These are phyloP conservation scores for Ilex paraguariensis DNA, from an alignment of 305 asterid genomes.

Conservation along the genomic window DNA sequence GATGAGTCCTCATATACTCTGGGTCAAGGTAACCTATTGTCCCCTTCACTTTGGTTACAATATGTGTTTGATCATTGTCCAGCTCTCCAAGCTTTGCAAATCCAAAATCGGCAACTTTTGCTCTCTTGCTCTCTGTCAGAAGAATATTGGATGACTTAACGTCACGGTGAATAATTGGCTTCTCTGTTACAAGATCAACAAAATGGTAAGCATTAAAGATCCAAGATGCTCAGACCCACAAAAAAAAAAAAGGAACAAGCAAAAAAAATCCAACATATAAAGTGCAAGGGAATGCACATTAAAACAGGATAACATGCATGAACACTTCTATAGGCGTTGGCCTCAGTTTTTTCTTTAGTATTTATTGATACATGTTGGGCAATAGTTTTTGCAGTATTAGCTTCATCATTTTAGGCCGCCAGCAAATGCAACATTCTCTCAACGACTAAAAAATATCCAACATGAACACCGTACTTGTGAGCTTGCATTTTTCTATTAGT, in stretches of 20 bases:
- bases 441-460: too few species aligned
- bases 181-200: constrained; percentile 43
- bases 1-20: constrained; percentile 86
- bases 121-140: constrained; percentile 81
- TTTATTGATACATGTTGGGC: too few species aligned
- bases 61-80: constrained; percentile 71
- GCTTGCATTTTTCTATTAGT: too few species aligned
- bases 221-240: background rate
- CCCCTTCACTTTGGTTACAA: constrained; percentile 89
- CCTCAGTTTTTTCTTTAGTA: too few species aligned
- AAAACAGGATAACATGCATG: background rate
- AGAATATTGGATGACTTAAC: constrained; percentile 95
- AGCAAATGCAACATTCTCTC: too few species aligned
- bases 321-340: background rate
- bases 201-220: constrained; percentile 10
- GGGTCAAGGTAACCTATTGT: constrained; percentile 98
- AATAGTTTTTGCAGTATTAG: too few species aligned
- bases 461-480: too few species aligned
- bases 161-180: constrained; percentile 97
- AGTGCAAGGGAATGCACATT: background rate
- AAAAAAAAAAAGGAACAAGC: background rate
- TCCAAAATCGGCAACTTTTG: constrained; percentile 97
- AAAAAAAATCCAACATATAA: background rate
- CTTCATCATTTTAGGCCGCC: too few species aligned
- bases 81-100: constrained; percentile 80